phyloP scores from a whole-genome alignment of 495 filamentous ascomycete species.

The Articulospora tetracladia region DNA sequence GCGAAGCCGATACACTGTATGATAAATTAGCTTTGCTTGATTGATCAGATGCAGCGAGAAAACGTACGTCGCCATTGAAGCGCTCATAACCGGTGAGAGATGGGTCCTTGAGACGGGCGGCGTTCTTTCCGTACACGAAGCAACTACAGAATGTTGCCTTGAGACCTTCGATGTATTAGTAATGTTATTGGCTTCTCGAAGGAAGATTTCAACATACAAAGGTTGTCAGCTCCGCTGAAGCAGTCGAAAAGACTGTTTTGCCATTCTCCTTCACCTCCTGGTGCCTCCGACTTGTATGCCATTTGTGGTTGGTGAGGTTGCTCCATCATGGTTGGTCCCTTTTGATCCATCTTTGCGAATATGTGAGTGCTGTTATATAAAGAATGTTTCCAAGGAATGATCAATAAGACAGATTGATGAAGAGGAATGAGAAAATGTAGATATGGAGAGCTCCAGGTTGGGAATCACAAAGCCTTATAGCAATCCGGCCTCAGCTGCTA shows the following conservation, averaged over 20 bases:
- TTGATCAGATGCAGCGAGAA: not conserved
- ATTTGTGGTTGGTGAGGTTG: conserved; percentile 3
- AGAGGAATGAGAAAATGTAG: not conserved
- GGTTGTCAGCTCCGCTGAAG: conserved; percentile 29
- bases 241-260: conserved; percentile 34
- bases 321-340: not conserved
- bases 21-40: not conserved
- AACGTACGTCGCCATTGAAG: conserved; percentile 34
- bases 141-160: conserved; percentile 48
- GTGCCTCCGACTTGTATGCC: conserved; percentile 9
- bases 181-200: not conserved
- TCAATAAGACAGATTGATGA: not conserved
- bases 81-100: conserved; percentile 38
- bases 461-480: not conserved
- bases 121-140: conserved; percentile 48
- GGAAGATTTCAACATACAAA: conserved; percentile 14
- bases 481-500: not conserved
- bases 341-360: not conserved
- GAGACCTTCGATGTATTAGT: conserved; percentile 29
- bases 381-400: not conserved
- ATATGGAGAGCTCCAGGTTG: not conserved
- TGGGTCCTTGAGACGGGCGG: conserved; percentile 41
- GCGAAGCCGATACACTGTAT: conserved; percentile 4
- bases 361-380: not conserved
- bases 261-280: conserved; percentile 28